Evolutionary conservation across 2,329 filamentous ascomycete genomes (phyloP), one percentile per base, ranked within the genome.

Genomic region (Fulvia fulva): DNA sequence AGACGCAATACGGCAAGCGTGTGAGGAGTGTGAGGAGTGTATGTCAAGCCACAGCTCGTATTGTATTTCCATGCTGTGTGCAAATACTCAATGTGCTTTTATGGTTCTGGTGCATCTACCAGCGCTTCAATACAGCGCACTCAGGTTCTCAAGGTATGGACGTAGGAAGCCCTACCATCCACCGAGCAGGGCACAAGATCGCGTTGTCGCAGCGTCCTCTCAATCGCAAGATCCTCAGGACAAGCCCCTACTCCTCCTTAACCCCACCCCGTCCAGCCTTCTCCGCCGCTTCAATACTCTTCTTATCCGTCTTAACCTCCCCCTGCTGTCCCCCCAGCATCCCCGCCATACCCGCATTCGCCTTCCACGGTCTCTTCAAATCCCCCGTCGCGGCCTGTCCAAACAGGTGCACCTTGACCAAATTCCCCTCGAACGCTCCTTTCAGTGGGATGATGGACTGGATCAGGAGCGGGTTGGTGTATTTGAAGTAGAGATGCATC

Each of bases 401-500:
- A 65, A 92, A 89, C 64, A 99, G 68, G 79, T 97, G 89, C 72
- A 99, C 93, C 85, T 97, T 97, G 82, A 94, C 85, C 70, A 97
- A 81, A 83, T 97, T 97, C 79, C 88, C 84, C 83, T 99, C 94
- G 77, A 99, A 84, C 47, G 91, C 93, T 74, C 89, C 84, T 87
- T 99, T 99, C 77, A 97, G 82, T 32, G 94, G 94, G 73, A 99
- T 94, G 80, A 99, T 96, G 76, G 89, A 95, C 85, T 99, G 94
- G 80, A 99, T 96, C 71, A 97, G 82, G 53, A 99, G 89, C 44
- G 94, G 94, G 86, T 97, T 99, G 80, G 92, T 97, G 87, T 97
- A 99, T 77, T 97, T 92, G 83, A 99, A 89, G 87, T 97, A 99
- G 62, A 99, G 67, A 81, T 99, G 94, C 93, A 99, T 97, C 73